Base-by-base conservation (phyloP, 108 stramenopile genomes). In the Skeletonema tropicum region DNA sequence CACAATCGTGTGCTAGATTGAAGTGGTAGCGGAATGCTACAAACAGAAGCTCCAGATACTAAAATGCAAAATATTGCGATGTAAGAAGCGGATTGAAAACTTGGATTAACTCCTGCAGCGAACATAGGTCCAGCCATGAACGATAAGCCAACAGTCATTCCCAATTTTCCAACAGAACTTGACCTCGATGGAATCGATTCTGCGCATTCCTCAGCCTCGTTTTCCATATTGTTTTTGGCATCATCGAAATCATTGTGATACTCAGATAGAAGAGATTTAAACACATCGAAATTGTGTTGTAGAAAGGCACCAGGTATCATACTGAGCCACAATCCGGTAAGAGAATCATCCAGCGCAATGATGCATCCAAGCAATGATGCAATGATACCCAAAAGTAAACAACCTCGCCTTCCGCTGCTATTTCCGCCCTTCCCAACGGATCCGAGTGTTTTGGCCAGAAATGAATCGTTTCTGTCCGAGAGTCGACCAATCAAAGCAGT, bases 41-140 rank as follows among this genome's bases (percentile, higher is more conserved):
- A 67, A 5, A 83, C 79, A 26, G 83, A 66, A 7, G 85, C 13
- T 13, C 74, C 61, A 1, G 90, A 86, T 14, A 70, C 72, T 30
- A 86, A 11, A 30, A 86, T 79, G 36, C 83, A 91, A 36, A 73
- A 60, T 3, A 81, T 75, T 8, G 84, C 83, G 35, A 85, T 73
- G 29, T 64, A 42, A 10, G 81, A 66, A 21, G 90, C 91, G n/a
- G 74, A 66, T 35, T 86, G 58, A 68, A 88, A 91, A 12, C 80
- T 83, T 3, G 87, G 48, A 1, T 74, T 74, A 11, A 83, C 73
- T 23, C 88, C 86, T 9, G 79, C 79, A 29, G 79, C 67, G 11
- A 80, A 60, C 64, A 91, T 66, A 5, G 94, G 94, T 11, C 94
- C 94, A 35, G 86, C 63, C 94, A 94, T 94, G 60, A 94, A 91